Percentiles rank a stretch among this genome's conserved stretches.
Conservation (phyloP, 2,329 filamentous ascomycete species). For the Huntiella savannae region DNA sequence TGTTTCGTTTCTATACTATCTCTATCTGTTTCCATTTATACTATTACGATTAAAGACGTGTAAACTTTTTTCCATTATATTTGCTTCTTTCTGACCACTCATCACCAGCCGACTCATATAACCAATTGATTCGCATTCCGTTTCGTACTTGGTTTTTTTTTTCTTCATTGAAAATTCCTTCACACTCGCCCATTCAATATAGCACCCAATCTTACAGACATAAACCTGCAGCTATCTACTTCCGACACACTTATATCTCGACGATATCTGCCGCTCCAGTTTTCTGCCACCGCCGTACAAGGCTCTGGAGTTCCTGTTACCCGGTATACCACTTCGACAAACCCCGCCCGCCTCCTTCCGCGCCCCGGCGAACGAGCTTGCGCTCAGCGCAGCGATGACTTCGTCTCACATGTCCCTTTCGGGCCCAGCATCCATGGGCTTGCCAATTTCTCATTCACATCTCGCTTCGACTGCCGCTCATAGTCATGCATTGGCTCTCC, state of each 20-base stretch:
- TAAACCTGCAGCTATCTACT: not conserved
- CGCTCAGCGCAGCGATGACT: conserved; percentile 10
- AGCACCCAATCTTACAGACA: not conserved
- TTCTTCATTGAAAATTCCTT: not conserved
- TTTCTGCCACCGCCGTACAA: too few relatives aligned
- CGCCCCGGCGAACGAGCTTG: conserved; percentile 10
- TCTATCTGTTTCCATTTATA: not conserved
- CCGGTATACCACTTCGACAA: too few relatives aligned
- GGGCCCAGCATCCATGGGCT: conserved; percentile 5
- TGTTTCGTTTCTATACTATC: not conserved
- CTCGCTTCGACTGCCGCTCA: not conserved
- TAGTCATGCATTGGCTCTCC: not conserved
- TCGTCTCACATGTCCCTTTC: conserved; percentile 10
- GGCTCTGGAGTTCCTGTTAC: too few relatives aligned
- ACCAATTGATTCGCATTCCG: not conserved
- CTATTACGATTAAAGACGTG: not conserved
- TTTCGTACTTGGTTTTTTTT: not conserved
- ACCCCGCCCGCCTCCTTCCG: not conserved
- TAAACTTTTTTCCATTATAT: not conserved
- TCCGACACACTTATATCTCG: not conserved
- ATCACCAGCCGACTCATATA: not conserved
- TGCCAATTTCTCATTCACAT: conserved; percentile 6
- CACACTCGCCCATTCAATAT: not conserved
- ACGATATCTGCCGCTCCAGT: not conserved
- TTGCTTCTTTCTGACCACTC: not conserved